These are phyloP conservation scores for Aegilops tauschii DNA, from an alignment of 176 grass and related monocot species.

Conservation along the genomic window DNA sequence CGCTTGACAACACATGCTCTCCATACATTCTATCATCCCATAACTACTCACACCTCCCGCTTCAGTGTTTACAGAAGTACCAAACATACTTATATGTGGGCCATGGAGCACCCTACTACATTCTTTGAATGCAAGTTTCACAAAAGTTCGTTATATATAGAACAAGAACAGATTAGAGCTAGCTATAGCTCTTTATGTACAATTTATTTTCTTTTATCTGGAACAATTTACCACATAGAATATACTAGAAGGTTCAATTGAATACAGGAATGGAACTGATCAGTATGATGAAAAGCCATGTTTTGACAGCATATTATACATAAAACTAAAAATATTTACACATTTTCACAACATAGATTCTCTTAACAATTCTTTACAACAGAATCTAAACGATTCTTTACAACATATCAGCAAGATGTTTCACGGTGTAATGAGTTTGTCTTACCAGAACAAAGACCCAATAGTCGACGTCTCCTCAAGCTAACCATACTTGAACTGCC, in stretches of 20 bases:
- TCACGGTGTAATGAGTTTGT: constrained; percentile 17
- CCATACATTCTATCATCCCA: not conserved
- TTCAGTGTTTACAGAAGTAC: not conserved
- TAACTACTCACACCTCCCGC: not conserved
- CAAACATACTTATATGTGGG: not conserved
- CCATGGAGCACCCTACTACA: not conserved
- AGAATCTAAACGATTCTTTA: not conserved
- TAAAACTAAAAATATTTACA: not conserved
- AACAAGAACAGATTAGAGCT: constrained; percentile 4
- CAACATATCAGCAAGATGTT: not conserved
- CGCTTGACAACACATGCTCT: not conserved
- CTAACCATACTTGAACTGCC: constrained; percentile 79
- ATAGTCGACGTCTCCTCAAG: constrained; percentile 69
- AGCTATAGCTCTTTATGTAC: not conserved
- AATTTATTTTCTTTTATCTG: constrained; percentile 1
- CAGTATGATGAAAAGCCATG: not conserved
- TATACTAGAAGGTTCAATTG: constrained; percentile 12
- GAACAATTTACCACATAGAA: not conserved
- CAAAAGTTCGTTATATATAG: not conserved
- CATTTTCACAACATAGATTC: constrained; percentile 7
- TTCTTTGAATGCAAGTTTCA: not conserved
- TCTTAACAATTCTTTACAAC: not conserved
- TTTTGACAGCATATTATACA: constrained; percentile 8
- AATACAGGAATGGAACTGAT: not conserved
- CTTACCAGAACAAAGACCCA: constrained; percentile 71